A percentile compares a stretch with the other conserved stretches of the same genome.
Evolutionary conservation across 2,329 filamentous ascomycete species (phyloP).

Genomic region (Xylaria arbuscula): DNA sequence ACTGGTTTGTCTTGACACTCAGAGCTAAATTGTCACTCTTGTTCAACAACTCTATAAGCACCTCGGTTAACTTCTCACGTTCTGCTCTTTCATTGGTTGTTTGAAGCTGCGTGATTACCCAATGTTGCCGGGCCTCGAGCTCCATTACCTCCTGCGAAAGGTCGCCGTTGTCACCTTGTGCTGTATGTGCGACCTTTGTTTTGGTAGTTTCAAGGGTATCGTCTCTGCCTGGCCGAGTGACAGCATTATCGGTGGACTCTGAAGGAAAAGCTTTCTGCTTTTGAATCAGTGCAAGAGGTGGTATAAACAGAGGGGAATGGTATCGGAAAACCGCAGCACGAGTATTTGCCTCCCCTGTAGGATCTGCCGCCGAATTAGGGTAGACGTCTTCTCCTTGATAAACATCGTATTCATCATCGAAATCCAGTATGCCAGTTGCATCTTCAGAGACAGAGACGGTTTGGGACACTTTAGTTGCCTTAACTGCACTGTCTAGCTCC

Average conservation of each 20-base stretch:
- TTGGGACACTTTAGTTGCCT: neutral
- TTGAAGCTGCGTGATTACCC: slow-evolving; percentile 7
- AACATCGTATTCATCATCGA: slow-evolving; percentile 29
- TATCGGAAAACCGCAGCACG: neutral
- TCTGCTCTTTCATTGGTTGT: slow-evolving; percentile 7
- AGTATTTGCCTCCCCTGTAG: neutral
- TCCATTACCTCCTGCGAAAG: slow-evolving; percentile 2
- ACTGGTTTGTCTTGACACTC: neutral
- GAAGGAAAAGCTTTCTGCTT: neutral
- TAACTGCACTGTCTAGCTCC: neutral
- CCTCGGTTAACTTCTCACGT: neutral
- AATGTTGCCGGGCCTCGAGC: neutral
- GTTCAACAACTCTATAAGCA: slow-evolving; percentile 14
- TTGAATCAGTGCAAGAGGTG: neutral
- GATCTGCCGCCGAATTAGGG: neutral
- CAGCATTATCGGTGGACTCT: neutral
- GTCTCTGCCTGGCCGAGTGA: neutral
- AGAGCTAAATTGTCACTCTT: neutral
- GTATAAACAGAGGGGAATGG: neutral
- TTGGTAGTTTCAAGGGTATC: neutral
- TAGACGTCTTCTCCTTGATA: slow-evolving; percentile 4
- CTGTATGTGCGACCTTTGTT: neutral
- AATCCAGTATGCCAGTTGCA: slow-evolving; percentile 8
- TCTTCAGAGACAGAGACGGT: neutral
- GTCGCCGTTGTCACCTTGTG: neutral